Base-by-base conservation (phyloP, 2,329 filamentous ascomycete genomes). In the Blastomyces emzantsi region DNA sequence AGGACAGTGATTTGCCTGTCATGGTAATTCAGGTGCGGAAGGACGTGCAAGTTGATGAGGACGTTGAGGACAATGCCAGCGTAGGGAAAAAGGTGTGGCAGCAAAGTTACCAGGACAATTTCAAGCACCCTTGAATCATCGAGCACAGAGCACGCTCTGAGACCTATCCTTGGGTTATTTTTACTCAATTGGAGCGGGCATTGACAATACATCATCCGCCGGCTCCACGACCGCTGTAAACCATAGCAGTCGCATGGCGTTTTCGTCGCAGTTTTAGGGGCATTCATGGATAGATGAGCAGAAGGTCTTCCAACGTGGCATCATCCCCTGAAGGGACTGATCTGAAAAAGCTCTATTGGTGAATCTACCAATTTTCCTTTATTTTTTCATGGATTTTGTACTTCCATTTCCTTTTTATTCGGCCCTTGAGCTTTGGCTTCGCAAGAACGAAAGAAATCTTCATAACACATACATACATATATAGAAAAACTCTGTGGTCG, bases 11-110 rank as follows among this genome's bases (percentile, higher is more conserved):
- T 8, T 45, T 59, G 15, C 57, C 57, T n/a, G 19, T 41, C 39
- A 59, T 59, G 57, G 57, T 59, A 43, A 59, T 59, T 47, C 39
- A 59, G 8, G 57, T 59, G 57, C 57, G 57, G 39, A 59, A 59
- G 13, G 57, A 59, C 25, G 57, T 59, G 57, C 39, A 45, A 19
- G 41, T 59, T 33, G 25, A 41, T 28, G 55, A 47, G 22, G 57
- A 47, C 11, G 5, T 45, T 28, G 57, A 59, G 41, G 57, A 59
- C 25, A 43, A 47, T 45, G 13, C 57, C 25, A 47, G 57, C n/a
- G 57, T 25, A 33, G 57, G 41, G 6, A 59, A 45, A n/a, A 30
- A 25, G 41, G 39, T 17, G 22, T 59, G 57, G 57, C 36, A 47
- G 25, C 22, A 47, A 59, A 25, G 39, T 9, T 59, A 59, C 28